Conservation (phyloP, 176 grass and related monocot species). For the Chrysopogon serrulatus region DNA sequence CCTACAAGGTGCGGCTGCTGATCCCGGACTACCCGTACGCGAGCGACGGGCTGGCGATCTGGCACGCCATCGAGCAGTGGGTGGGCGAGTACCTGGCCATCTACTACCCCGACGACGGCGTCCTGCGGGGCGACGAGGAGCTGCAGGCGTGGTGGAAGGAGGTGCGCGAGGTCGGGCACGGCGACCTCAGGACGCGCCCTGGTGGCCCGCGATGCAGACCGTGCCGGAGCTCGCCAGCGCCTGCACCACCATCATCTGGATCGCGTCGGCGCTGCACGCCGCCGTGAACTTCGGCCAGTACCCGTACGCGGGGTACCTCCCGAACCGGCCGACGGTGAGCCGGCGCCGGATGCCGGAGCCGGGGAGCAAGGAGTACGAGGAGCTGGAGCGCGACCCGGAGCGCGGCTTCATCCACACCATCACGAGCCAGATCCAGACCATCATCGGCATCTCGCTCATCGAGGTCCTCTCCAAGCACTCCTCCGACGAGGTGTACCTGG, state of each 20-base stretch:
- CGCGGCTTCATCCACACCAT: conserved; percentile 60
- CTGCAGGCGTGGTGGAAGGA: conserved; percentile 88
- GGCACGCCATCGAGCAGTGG: conserved; percentile 70
- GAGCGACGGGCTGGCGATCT: conserved; percentile 61
- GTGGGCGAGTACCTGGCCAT: conserved; percentile 65
- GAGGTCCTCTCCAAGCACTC: conserved; percentile 78
- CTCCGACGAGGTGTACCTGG: conserved; percentile 75
- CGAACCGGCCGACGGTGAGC: conserved; percentile 73
- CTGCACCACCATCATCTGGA: conserved; percentile 82
- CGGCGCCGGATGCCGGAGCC: conserved; percentile 64
- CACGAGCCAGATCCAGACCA: conserved; percentile 82
- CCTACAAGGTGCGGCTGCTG: conserved; percentile 54
- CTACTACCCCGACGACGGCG: conserved; percentile 58
- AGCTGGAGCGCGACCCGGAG: conserved; percentile 53
- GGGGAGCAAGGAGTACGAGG: conserved; percentile 25
- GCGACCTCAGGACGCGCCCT: conserved; percentile 56
- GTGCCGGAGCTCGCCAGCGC: conserved; percentile 45
- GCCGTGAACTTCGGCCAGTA: conserved; percentile 94
- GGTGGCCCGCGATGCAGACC: conserved; percentile 59
- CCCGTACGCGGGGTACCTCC: conserved; percentile 73
- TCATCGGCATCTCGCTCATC: conserved; percentile 65
- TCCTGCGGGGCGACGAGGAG: conserved; percentile 46
- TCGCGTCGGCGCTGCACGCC: conserved; percentile 77
- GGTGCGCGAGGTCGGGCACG: conserved; percentile 77
- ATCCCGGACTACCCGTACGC: conserved; percentile 80